These are phyloP conservation scores for Blastocladiella emersonii DNA, from an alignment of 371 early-diverging fungal species.

Conservation along the genomic window DNA sequence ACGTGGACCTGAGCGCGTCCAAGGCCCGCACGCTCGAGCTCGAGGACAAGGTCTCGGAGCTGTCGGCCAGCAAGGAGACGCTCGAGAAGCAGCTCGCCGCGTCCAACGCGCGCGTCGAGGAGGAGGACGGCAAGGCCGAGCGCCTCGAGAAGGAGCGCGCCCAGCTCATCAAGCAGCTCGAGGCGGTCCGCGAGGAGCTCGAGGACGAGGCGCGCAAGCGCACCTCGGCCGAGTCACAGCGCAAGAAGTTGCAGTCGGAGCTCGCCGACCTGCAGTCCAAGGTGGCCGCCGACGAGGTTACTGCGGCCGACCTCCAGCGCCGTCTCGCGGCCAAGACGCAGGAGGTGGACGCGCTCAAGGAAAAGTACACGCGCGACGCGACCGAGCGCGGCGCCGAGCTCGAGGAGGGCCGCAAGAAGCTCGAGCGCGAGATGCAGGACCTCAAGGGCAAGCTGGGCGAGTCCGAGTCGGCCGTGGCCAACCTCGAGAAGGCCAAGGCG, in stretches of 20 bases:
- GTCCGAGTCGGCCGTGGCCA: conserved; percentile 26
- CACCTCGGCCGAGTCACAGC: conserved; percentile 22
- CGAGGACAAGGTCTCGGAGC: conserved; percentile 27
- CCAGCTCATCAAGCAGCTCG: conserved; percentile 30
- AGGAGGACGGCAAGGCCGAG: conserved; percentile 26
- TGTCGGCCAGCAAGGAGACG: conserved; percentile 30
- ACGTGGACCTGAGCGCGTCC: conserved; percentile 28
- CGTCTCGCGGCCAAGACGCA: conserved; percentile 38
- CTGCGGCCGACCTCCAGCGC: conserved; percentile 36
- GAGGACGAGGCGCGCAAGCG: conserved; percentile 29
- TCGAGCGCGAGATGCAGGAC: conserved; percentile 48
- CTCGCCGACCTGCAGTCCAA: conserved; percentile 40
- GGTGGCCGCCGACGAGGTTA: conserved; percentile 50
- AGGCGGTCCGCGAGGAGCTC: conserved; percentile 25
- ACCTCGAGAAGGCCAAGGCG: conserved; percentile 49
- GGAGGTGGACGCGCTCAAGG: conserved; percentile 55
- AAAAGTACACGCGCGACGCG: conserved; percentile 43
- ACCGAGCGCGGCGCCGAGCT: conserved; percentile 35
- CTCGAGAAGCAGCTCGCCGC: conserved; percentile 35
- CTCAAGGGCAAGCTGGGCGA: conserved; percentile 42
- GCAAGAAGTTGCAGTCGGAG: conserved; percentile 48
- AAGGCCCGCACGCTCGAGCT: conserved; percentile 26
- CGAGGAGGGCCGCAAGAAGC: conserved; percentile 43
- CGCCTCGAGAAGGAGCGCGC: conserved; percentile 45
- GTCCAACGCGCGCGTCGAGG: conserved; percentile 35